Evolutionary conservation across 1,139 yeast genomes (phyloP).

Genomic region (Lizanozyma gosingica): DNA sequence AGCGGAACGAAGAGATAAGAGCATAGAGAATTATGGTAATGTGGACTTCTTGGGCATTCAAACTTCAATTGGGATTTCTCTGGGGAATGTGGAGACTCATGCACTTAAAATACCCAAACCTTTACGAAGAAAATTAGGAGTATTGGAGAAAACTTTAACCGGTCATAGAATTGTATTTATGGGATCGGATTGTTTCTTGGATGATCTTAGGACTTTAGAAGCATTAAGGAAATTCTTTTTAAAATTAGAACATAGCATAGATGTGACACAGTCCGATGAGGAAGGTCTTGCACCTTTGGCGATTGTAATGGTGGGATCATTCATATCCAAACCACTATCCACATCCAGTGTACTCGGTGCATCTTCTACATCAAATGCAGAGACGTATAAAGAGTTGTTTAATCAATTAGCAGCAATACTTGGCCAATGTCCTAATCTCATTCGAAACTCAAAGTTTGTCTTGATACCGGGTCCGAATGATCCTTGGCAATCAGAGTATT

Average conservation of each 20-base stretch:
- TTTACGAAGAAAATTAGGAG: conserved; percentile 44
- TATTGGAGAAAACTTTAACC: conserved; percentile 45
- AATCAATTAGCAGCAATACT: conserved; percentile 59
- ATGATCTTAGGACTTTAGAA: conserved; percentile 46
- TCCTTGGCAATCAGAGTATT: conserved; percentile 79
- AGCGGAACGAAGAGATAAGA: conserved; percentile 60
- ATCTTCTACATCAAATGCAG: conserved; percentile 2
- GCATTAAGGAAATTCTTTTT: conserved; percentile 53
- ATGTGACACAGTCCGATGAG: conserved; percentile 4
- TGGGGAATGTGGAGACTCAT: conserved; percentile 15
- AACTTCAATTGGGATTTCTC: conserved; percentile 26
- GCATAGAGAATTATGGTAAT: conserved; percentile 68
- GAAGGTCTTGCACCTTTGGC: conserved; percentile 43
- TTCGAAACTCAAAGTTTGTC: conserved; percentile 37
- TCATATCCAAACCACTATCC: conserved; percentile 17
- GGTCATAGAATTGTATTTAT: conserved; percentile 57
- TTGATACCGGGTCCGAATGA: conserved; percentile 87
- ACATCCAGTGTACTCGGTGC: not conserved
- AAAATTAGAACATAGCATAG: conserved; percentile 18
- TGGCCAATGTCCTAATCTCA: conserved; percentile 24
- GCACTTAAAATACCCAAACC: conserved; percentile 48
- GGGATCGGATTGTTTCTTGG: conserved; percentile 68
- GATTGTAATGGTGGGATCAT: conserved; percentile 25
- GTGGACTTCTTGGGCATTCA: conserved; percentile 71
- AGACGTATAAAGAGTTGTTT: conserved; percentile 61